These are phyloP conservation scores for Dictyophora rubrovolvata DNA, from an alignment of 768 basidiomycete species.

Conservation along the genomic window DNA sequence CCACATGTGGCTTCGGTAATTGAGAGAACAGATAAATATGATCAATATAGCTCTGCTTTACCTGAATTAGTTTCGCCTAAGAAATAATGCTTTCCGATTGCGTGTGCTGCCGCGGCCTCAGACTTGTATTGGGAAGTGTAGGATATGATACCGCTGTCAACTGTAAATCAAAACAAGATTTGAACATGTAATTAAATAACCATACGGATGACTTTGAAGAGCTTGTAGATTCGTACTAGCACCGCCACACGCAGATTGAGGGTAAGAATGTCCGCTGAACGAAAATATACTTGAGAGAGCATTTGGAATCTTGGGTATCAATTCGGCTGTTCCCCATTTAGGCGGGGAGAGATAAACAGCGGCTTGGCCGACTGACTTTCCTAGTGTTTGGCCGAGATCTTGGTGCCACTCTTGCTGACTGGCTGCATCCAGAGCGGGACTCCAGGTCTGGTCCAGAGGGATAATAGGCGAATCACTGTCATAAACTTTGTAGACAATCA, in stretches of 20 bases:
- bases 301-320: constrained; percentile 16
- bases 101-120: constrained; percentile 25
- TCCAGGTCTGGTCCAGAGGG: constrained; percentile 23
- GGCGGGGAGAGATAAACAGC: constrained; percentile 25
- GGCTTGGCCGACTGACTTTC: constrained; percentile 24
- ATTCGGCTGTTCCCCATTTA: constrained; percentile 22
- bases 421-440: constrained; percentile 22
- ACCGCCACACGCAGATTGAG: constrained; percentile 28
- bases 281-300: constrained; percentile 21
- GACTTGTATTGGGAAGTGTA: constrained; percentile 23
- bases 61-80: constrained; percentile 33
- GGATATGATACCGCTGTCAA: constrained; percentile 24
- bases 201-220: constrained; percentile 29
- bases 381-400: constrained; percentile 14
- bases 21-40: not conserved
- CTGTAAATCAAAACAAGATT: not conserved
- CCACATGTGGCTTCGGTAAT: constrained; percentile 27
- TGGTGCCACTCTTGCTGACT: constrained; percentile 25
- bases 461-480: constrained; percentile 24
- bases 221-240: constrained; percentile 24
- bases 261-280: constrained; percentile 28
- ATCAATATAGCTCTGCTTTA: constrained; percentile 2
- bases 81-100: constrained; percentile 25
- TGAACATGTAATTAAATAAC: not conserved
- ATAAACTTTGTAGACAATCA: constrained; percentile 18